Conservation (phyloP, 108 stramenopile species). For the Aureococcus anophagefferens region DNA sequence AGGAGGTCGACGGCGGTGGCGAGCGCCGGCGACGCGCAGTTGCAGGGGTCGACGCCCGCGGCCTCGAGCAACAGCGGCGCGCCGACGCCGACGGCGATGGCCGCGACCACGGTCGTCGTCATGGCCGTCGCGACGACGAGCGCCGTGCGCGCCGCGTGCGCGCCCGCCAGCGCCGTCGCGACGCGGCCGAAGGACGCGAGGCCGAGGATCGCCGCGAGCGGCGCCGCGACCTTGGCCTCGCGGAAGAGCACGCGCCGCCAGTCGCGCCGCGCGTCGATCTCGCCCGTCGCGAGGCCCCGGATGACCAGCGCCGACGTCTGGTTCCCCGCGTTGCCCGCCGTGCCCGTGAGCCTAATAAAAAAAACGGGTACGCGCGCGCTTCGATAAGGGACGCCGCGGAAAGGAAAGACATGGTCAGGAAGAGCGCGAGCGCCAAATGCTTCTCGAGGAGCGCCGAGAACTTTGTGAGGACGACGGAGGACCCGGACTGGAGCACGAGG, state of each 20-base stretch:
- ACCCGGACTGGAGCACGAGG: slow-evolving; percentile 26
- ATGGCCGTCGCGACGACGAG: slow-evolving; percentile 23
- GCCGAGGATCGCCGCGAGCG: slow-evolving; percentile 13
- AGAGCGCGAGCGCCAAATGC: slow-evolving; percentile 34
- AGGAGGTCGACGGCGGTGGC: slow-evolving; percentile 32
- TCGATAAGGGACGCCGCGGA: no score
- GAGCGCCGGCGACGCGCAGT: slow-evolving; percentile 31
- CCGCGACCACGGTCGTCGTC: slow-evolving; percentile 29
- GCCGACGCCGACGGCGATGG: slow-evolving; percentile 28
- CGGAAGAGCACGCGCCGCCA: slow-evolving; percentile 14
- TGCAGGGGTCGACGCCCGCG: slow-evolving; percentile 34
- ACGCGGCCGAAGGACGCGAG: slow-evolving; percentile 26
- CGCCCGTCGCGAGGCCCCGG: slow-evolving; percentile 31
- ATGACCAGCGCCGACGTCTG: slow-evolving; percentile 14
- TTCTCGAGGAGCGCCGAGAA: slow-evolving; percentile 3
- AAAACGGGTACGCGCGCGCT: no score
- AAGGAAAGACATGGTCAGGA: slow-evolving; percentile 45
- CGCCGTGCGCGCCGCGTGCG: slow-evolving; percentile 2
- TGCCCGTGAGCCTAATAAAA: slow-evolving; percentile 38
- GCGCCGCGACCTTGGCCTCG: slow-evolving; percentile 21
- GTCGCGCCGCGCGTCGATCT: slow-evolving; percentile 18
- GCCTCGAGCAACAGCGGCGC: slow-evolving; percentile 30
- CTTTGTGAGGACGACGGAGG: slow-evolving; percentile 25
- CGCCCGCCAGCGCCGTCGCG: neutral
- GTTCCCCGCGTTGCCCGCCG: slow-evolving; percentile 38